These are phyloP conservation scores for Hirschioporus abietinus DNA, from an alignment of 768 basidiomycete species.

Conservation along the genomic window DNA sequence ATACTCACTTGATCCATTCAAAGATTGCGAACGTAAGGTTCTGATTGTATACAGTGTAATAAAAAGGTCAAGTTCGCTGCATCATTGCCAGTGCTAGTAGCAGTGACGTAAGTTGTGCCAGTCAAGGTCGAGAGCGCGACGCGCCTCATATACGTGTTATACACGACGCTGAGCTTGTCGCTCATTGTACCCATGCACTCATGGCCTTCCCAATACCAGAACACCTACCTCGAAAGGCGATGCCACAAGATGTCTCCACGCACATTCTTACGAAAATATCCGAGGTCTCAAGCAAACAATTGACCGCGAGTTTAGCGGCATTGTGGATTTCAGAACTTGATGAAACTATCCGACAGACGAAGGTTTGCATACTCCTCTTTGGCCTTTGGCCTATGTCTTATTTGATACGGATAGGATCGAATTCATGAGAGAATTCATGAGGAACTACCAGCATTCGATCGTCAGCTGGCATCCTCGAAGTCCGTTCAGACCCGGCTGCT, in stretches of 20 bases:
- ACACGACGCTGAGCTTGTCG: too few relatives aligned
- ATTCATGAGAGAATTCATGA: conserved; percentile 70
- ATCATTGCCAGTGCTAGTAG: background rate
- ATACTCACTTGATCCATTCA: background rate
- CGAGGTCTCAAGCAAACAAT: conserved; percentile 47
- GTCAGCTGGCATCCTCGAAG: conserved; percentile 55
- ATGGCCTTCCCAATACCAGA: conserved; percentile 76
- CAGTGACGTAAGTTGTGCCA: background rate
- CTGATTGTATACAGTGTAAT: background rate
- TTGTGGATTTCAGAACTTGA: conserved; percentile 75
- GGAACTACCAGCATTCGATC: conserved; percentile 58
- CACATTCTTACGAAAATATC: conserved; percentile 67
- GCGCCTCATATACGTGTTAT: background rate
- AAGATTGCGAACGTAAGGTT: background rate
- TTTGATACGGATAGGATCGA: conserved; percentile 39
- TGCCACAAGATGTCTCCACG: conserved; percentile 62
- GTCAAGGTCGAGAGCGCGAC: background rate
- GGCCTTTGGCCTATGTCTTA: conserved; percentile 13
- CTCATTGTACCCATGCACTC: conserved; percentile 9
- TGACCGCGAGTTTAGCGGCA: conserved; percentile 55
- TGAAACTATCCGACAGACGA: conserved; percentile 60
- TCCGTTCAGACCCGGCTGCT: conserved; percentile 57
- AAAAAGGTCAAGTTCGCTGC: too few relatives aligned
- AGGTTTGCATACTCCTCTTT: conserved; percentile 39
- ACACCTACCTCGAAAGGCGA: conserved; percentile 63